Conservation (phyloP, 2,329 filamentous ascomycete genomes). For the Neofusicoccum sp. region DNA sequence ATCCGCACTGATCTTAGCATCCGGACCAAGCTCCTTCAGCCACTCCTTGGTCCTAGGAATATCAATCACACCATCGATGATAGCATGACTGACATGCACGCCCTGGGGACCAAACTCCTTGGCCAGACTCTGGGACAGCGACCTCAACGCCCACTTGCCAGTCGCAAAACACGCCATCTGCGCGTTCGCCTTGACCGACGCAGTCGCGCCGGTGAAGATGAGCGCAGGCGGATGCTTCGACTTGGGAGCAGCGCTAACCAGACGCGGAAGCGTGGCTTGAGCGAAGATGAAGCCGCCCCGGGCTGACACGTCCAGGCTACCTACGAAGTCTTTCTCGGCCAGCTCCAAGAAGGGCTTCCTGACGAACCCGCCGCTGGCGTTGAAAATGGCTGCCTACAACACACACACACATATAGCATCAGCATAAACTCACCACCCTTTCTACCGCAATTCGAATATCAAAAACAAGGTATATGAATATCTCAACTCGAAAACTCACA, state of each 20-base stretch:
- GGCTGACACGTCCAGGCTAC: conserved; percentile 46
- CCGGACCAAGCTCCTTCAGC: conserved; percentile 54
- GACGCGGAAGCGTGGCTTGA: conserved; percentile 66
- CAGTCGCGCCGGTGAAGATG: conserved; percentile 85
- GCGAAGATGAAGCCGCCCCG: conserved; percentile 75
- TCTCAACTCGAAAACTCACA: conserved; percentile 25
- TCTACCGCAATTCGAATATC: conserved; percentile 50
- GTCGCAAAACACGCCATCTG: conserved; percentile 69
- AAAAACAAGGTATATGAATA: too few relatives aligned
- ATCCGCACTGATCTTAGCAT: conserved; percentile 71
- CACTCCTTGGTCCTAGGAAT: conserved; percentile 67
- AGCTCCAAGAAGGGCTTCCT: conserved; percentile 62
- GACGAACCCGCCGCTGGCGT: conserved; percentile 60
- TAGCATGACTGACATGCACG: conserved; percentile 77
- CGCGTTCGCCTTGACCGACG: conserved; percentile 70
- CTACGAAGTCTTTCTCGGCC: conserved; percentile 56
- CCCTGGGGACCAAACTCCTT: conserved; percentile 82
- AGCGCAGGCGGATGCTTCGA: conserved; percentile 69
- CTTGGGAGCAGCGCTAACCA: conserved; percentile 50
- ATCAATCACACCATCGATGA: conserved; percentile 84
- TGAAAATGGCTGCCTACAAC: conserved; percentile 63
- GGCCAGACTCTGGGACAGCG: conserved; percentile 71
- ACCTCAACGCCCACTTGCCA: conserved; percentile 77
- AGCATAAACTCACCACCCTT: not conserved
- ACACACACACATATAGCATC: too few relatives aligned